Conservation (phyloP, 257 asterid species). For the Ligustrum vulgare region DNA sequence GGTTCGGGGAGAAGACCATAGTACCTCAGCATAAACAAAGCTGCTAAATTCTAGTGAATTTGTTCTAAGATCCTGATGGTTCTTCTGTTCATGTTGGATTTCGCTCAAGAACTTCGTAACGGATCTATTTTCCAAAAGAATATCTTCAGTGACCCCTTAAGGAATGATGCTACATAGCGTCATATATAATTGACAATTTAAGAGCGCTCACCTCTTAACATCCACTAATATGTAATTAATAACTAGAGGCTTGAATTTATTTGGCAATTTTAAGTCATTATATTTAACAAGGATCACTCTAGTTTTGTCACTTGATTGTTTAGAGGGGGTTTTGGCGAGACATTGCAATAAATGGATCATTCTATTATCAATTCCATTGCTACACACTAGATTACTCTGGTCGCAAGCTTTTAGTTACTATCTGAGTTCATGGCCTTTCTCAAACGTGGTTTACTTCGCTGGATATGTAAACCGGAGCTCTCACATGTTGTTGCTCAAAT, state of each 20-base stretch:
- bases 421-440: conserved; percentile 55
- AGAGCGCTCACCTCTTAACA: conserved; percentile 41
- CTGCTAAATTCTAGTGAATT: conserved; percentile 33
- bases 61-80: conserved; percentile 44
- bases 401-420: conserved; percentile 42
- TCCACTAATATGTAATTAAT: too few relatives aligned
- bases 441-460: conserved; percentile 59
- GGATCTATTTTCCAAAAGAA: conserved; percentile 43
- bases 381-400: conserved; percentile 26
- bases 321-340: conserved; percentile 54
- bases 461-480: conserved; percentile 70
- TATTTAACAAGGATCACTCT: conserved; percentile 39
- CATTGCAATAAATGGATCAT: conserved; percentile 32
- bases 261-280: conserved; percentile 32
- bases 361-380: conserved; percentile 34
- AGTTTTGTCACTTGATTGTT: conserved; percentile 34
- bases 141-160: conserved; percentile 36
- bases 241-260: conserved; percentile 34
- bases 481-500: conserved; percentile 57
- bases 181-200: conserved; percentile 34
- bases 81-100: conserved; percentile 33
- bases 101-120: conserved; percentile 38
- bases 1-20: conserved; percentile 48
- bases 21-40: conserved; percentile 36
- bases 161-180: conserved; percentile 35